These are phyloP conservation scores for Coniophora puteana DNA, from an alignment of 1,284 basidiomycete species.

Conservation along the genomic window DNA sequence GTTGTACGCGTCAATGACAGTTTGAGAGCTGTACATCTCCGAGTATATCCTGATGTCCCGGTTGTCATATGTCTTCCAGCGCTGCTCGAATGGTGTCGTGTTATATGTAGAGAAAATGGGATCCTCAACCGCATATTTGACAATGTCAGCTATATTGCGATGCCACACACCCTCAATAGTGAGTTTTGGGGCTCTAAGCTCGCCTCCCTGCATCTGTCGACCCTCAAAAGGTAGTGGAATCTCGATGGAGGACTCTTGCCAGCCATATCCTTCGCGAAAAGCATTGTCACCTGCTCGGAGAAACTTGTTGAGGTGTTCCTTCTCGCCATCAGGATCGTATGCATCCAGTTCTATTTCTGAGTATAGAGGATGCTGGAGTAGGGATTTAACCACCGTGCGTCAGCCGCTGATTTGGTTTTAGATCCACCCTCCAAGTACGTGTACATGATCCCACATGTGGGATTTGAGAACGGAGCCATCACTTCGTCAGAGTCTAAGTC, in stretches of 20 bases:
- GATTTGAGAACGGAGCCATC: too few relatives aligned
- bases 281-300: conserved; percentile 6
- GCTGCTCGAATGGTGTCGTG: conserved; percentile 15
- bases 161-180: conserved; percentile 6
- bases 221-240: conserved; percentile 5
- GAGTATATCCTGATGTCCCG: conserved; percentile 13
- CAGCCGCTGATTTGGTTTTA: too few relatives aligned
- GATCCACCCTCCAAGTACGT: too few relatives aligned
- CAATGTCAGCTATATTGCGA: conserved; percentile 9
- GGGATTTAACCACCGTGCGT: too few relatives aligned
- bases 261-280: conserved; percentile 9
- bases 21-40: conserved; percentile 19
- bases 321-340: conserved; percentile 5
- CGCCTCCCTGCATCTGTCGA: not conserved
- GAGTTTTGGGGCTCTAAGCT: conserved; percentile 1
- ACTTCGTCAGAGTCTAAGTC: too few relatives aligned
- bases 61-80: conserved; percentile 11
- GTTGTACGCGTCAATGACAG: conserved; percentile 11
- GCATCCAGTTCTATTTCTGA: too few relatives aligned
- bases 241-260: conserved; percentile 1
- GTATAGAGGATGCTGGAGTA: too few relatives aligned
- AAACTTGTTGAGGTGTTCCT: conserved; percentile 1
- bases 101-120: conserved; percentile 3
- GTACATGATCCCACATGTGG: too few relatives aligned
- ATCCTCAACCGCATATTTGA: conserved; percentile 6